A percentile compares a stretch with the other conserved stretches of the same genome.
phyloP scores from a whole-genome alignment of 2,329 filamentous ascomycete species.

The Claviceps fusiformis region DNA sequence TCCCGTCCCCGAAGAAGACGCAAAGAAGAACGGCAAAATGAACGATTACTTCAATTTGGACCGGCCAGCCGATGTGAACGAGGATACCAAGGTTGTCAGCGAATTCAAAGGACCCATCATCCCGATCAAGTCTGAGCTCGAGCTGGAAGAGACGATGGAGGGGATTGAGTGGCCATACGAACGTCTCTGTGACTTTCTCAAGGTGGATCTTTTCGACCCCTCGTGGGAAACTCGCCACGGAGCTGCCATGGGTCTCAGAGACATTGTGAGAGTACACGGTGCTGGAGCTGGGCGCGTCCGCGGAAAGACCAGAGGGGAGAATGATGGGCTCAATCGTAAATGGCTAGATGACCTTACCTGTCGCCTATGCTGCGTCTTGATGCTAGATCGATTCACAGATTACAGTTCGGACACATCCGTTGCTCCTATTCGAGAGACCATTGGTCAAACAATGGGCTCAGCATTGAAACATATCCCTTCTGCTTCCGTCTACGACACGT shows the following conservation, averaged over 20 bases:
- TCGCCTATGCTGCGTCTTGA: slow-evolving; percentile 85
- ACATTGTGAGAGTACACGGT: slow-evolving; percentile 85
- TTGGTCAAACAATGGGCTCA: slow-evolving; percentile 85
- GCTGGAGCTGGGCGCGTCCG: slow-evolving; percentile 67
- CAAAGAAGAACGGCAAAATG: slow-evolving; percentile 48
- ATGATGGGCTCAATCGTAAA: slow-evolving; percentile 63
- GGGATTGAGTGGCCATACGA: slow-evolving; percentile 90
- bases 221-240: slow-evolving; percentile 95
- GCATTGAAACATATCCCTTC: slow-evolving; percentile 72
- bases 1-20: slow-evolving; percentile 35
- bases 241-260: slow-evolving; percentile 85
- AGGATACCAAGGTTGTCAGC: slow-evolving; percentile 82
- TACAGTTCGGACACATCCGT: slow-evolving; percentile 97
- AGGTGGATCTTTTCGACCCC: slow-evolving; percentile 82
- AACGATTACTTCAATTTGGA: slow-evolving; percentile 88
- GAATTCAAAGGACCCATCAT: slow-evolving; percentile 82
- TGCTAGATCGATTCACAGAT: slow-evolving; percentile 94
- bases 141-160: slow-evolving; percentile 62
- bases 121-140: slow-evolving; percentile 74
- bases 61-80: slow-evolving; percentile 61
- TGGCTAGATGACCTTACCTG: slow-evolving; percentile 96
- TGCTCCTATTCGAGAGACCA: slow-evolving; percentile 87
- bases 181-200: slow-evolving; percentile 83
- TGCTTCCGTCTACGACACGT: slow-evolving; percentile 69
- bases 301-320: slow-evolving; percentile 58